Evolutionary conservation across 2,329 filamentous ascomycete genomes (phyloP), one percentile per base, ranked within the genome.

Genomic region (Bipolaris cookei): DNA sequence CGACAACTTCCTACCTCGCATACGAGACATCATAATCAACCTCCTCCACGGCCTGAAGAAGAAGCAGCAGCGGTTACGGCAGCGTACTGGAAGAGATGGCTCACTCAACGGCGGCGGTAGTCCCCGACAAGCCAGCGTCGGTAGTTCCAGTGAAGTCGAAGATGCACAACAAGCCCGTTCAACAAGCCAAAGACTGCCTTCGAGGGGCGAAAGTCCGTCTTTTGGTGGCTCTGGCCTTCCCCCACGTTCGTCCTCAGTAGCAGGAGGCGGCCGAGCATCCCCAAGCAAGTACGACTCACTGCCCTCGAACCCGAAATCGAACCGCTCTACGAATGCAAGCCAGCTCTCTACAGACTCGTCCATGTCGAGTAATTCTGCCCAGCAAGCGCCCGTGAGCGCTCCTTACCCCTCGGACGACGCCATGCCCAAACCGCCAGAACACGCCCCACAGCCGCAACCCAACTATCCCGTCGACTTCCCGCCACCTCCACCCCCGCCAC

Each of bases 1-100:
- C 59, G 95, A 99, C 76, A 90, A 90, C 74, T 99, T 96, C 76
- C 82, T 99, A 30, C 95, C 95, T 0, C 87, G 90, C 57, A 99
- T 99, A 76, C 88, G 95, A 68, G 95, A 99, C 76, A 99, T 99
- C 70, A 99, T 99, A 73, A 98, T 99, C 77, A 97, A 96, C 74
- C 83, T 99, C 28, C 84, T 99, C 7, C 95, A 99, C 75, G 95
- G 95, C 2, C 80, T 99, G 62, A 99, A 99, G 81, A 89, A 94
- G 77, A 99, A 99, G 77, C 95, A 99, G 74, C 93, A 96, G 72
- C 91, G 92, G 69, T 79, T 99, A 69, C 81, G 86, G 42, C 84
- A 86, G 61, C 82, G 83, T 58, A 81, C 81, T 56, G 77, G 80
- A 51, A 78, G 79, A 63, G 81, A 83, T 52, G 78, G 85, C 50